Conservation (phyloP, 2,329 filamentous ascomycete genomes). For the Orbilia brochopaga region DNA sequence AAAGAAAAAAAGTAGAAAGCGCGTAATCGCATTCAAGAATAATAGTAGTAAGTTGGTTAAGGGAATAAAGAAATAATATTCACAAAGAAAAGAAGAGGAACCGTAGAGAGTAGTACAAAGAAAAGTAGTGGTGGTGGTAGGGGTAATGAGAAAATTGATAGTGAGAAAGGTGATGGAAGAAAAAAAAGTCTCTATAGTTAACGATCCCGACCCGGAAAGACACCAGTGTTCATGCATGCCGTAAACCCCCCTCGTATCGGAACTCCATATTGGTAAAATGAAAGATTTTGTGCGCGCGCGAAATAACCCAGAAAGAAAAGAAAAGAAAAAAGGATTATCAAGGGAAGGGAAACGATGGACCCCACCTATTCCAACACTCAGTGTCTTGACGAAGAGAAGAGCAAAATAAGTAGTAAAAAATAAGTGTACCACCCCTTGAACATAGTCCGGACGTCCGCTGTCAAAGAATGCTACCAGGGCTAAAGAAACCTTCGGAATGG, state of each 20-base stretch:
- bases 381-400: conserved; percentile 47
- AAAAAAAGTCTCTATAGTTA: conserved; percentile 50
- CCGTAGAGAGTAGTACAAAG: conserved; percentile 27
- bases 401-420: conserved; percentile 17
- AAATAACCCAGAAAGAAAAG: conserved; percentile 35
- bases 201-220: conserved; percentile 50
- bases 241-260: conserved; percentile 49
- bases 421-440: conserved; percentile 19
- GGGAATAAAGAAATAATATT: conserved; percentile 20
- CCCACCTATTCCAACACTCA: conserved; percentile 44
- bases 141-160: too few species aligned
- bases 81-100: conserved; percentile 37
- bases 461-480: conserved; percentile 44
- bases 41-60: not conserved
- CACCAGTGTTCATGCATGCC: conserved; percentile 51
- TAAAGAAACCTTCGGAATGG: conserved; percentile 45
- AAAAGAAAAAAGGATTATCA: conserved; percentile 25
- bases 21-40: not conserved
- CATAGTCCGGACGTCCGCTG: conserved; percentile 20
- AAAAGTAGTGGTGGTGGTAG: conserved; percentile 7
- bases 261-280: conserved; percentile 50
- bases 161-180: conserved; percentile 10
- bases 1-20: conserved; percentile 16
- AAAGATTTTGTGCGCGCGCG: conserved; percentile 37
- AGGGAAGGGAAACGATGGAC: conserved; percentile 36